Conservation (phyloP, 177 flowering plant genomes). For the Vitis hybrid region DNA sequence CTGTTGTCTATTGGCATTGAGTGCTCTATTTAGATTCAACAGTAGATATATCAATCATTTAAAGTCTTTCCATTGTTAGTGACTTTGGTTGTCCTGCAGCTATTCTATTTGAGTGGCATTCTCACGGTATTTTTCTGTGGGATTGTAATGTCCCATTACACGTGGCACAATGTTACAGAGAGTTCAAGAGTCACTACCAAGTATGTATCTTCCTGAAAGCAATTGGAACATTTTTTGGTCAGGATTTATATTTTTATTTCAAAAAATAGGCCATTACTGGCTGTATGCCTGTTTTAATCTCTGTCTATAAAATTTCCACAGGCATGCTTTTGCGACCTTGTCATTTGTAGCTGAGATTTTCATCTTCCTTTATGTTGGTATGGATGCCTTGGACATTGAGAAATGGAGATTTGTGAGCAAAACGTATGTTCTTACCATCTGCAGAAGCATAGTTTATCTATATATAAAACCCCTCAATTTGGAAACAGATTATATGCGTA, state of each 20-base stretch:
- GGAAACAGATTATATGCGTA: too few species aligned
- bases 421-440: constrained; percentile 39
- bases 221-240: background rate
- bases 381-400: constrained; percentile 87
- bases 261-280: background rate
- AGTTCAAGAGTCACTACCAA: constrained; percentile 80
- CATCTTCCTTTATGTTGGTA: constrained; percentile 83
- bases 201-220: constrained; percentile 34
- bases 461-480: background rate
- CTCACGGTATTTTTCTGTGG: constrained; percentile 90
- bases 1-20: background rate
- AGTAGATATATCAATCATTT: background rate
- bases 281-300: background rate
- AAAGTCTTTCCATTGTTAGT: background rate
- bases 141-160: constrained; percentile 90
- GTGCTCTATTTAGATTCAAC: background rate
- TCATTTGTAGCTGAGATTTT: constrained; percentile 79
- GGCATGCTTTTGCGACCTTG: constrained; percentile 85
- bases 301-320: constrained; percentile 21
- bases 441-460: background rate
- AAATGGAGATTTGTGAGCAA: constrained; percentile 66
- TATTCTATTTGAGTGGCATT: constrained; percentile 72
- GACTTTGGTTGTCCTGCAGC: constrained; percentile 39
- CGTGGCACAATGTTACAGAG: constrained; percentile 91
- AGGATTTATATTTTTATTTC: background rate